Percentiles rank a stretch among this genome's conserved stretches.
These are phyloP conservation scores for Boletus semigastroideus DNA, from an alignment of 1,284 basidiomycete species.

Conservation along the genomic window DNA sequence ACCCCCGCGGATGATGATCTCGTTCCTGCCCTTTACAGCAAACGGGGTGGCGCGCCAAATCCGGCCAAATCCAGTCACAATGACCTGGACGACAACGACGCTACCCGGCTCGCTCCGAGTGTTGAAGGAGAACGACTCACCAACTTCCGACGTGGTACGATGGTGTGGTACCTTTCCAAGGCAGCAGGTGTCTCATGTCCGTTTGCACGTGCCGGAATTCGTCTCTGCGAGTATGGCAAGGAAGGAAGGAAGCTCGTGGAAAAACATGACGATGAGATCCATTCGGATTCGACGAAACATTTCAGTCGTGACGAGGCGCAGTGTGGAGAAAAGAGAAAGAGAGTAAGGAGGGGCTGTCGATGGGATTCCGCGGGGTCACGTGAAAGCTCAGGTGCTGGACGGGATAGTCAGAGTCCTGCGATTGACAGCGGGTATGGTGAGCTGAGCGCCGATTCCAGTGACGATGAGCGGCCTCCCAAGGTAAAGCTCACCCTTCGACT, in stretches of 20 bases:
- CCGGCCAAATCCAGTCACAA: slow-evolving; percentile 34
- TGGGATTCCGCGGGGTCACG: slow-evolving; percentile 19
- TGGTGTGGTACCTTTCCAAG: slow-evolving; percentile 75
- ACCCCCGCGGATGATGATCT: slow-evolving; percentile 69
- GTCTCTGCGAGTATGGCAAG: slow-evolving; percentile 63
- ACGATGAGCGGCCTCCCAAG: slow-evolving; percentile 55
- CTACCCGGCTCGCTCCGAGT: slow-evolving; percentile 1
- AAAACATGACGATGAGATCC: slow-evolving; percentile 11
- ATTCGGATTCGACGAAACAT: slow-evolving; percentile 36
- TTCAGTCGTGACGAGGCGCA: slow-evolving; percentile 40
- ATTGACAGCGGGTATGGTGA: slow-evolving; percentile 39
- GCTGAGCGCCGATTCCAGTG: slow-evolving; percentile 21
- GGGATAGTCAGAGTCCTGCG: slow-evolving; percentile 22
- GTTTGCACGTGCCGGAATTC: slow-evolving; percentile 67
- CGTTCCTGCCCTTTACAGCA: slow-evolving; percentile 66
- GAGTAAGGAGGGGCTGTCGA: slow-evolving; percentile 51
- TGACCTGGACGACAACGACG: slow-evolving; percentile 19
- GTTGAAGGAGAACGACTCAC: slow-evolving; percentile 47
- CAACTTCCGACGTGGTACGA: slow-evolving; percentile 75
- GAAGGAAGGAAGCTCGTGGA: slow-evolving; percentile 39
- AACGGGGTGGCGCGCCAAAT: slow-evolving; percentile 63
- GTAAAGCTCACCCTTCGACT: slow-evolving; percentile 68
- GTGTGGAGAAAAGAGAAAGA: slow-evolving; percentile 72
- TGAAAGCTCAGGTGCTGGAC: slow-evolving; percentile 7
- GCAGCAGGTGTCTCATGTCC: slow-evolving; percentile 73